Percentiles rank a stretch among this genome's conserved stretches.
phyloP scores from a whole-genome alignment of 768 basidiomycete species.

The Paxillus ammoniavirescens region DNA sequence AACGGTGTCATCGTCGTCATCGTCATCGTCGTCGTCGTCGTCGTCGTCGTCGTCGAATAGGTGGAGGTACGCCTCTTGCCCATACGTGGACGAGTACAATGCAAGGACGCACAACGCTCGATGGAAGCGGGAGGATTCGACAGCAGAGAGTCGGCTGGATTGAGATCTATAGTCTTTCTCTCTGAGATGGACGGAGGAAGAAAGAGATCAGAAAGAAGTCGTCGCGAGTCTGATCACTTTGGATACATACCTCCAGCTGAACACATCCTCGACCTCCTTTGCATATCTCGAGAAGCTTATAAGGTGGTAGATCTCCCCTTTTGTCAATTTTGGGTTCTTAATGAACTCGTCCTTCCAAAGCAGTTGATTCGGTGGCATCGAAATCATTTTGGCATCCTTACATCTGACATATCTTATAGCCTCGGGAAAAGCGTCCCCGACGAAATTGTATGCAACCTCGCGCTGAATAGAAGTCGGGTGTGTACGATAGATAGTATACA shows the following conservation, averaged over 20 bases:
- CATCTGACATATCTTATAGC: constrained; percentile 27
- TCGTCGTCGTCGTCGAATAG: constrained; percentile 7
- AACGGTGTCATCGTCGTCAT: too few relatives aligned
- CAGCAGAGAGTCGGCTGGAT: constrained; percentile 24
- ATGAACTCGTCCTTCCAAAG: constrained; percentile 14
- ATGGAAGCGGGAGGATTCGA: constrained; percentile 29
- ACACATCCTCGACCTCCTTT: constrained; percentile 33
- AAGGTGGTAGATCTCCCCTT: constrained; percentile 20
- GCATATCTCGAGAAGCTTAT: constrained; percentile 19
- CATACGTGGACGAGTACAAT: constrained; percentile 7
- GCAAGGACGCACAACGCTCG: constrained; percentile 27
- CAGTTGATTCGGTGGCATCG: not conserved
- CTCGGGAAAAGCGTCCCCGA: constrained; percentile 29
- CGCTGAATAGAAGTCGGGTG: constrained; percentile 29
- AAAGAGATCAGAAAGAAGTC: not conserved
- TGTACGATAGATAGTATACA: constrained; percentile 23
- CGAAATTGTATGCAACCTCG: constrained; percentile 27
- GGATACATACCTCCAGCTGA: constrained; percentile 34
- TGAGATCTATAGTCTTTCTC: constrained; percentile 32
- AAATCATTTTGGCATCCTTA: not conserved
- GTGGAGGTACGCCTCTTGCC: not conserved
- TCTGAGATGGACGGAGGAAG: constrained; percentile 18
- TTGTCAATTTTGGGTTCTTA: constrained; percentile 14
- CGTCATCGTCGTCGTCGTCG: not conserved
- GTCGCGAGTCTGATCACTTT: not conserved